Evolutionary conservation across 495 filamentous ascomycete species (phyloP).

Genomic region (Collariella sp.): DNA sequence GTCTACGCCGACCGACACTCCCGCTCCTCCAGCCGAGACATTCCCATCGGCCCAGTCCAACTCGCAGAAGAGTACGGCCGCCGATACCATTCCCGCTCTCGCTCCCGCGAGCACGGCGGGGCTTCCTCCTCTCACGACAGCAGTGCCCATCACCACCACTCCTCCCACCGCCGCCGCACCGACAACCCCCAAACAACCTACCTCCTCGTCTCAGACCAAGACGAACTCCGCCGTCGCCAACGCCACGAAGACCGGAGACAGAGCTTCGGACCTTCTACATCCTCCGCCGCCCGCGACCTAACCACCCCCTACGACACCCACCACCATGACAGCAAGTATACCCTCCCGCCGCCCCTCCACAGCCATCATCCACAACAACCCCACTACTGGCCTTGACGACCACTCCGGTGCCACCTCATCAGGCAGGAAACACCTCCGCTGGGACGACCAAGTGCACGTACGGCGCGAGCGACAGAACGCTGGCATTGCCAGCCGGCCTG

Average conservation of each 20-base stretch:
- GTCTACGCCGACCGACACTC: conserved; percentile 22
- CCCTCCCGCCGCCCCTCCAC: conserved; percentile 14
- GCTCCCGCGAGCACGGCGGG: conserved; percentile 2
- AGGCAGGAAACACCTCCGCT: conserved; percentile 25
- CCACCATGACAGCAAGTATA: conserved; percentile 3
- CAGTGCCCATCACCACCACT: conserved; percentile 1
- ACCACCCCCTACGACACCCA: not conserved
- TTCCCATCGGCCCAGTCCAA: conserved; percentile 15
- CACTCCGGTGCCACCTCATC: conserved; percentile 17
- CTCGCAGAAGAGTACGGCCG: conserved; percentile 19
- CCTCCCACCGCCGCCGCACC: conserved; percentile 16
- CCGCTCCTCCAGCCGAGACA: conserved; percentile 13
- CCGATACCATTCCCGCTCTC: conserved; percentile 7
- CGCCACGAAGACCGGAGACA: conserved; percentile 16
- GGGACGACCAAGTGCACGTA: conserved; percentile 26
- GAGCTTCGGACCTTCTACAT: too few species aligned
- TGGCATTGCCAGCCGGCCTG: conserved; percentile 28
- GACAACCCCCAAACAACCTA: conserved; percentile 14
- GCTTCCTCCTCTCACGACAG: conserved; percentile 2
- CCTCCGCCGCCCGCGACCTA: not conserved
- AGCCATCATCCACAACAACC: conserved; percentile 20
- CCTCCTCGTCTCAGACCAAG: conserved; percentile 20
- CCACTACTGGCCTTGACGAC: conserved; percentile 17
- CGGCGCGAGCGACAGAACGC: conserved; percentile 25
- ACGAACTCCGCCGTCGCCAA: conserved; percentile 22